Base-by-base conservation (phyloP, 2,329 filamentous ascomycete species). In the Xylaria sp. region DNA sequence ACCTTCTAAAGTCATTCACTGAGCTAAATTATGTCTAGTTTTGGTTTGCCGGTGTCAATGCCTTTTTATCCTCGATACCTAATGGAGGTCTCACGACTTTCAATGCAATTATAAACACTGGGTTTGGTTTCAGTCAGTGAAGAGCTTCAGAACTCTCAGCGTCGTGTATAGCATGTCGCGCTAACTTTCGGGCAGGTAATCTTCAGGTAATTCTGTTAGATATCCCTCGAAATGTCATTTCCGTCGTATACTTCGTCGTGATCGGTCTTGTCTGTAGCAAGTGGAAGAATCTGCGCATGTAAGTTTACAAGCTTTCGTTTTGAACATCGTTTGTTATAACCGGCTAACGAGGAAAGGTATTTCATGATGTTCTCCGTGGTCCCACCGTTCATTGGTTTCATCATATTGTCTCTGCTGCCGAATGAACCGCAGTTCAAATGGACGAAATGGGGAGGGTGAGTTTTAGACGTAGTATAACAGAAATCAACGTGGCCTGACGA, bases 291-390 rank as follows among this genome's bases (percentile, higher is more conserved):
- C 67, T 80, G 13, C 76, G 80, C 48, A 72, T 80, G 75, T 76
- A 46, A 69, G 76, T 72, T 5, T 18, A 25, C 18, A 28, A 53
- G 2, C 28, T 8, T 32, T 34, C 28, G 15, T 30, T n/a, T 30
- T 8, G 2, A 34, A 34, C 7, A 20, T 5, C 23, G 13, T 10
- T 13, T 1, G 18, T 3, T 2, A 34, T 9, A 6, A 8, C 15
- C 12, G 46, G 20, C 39, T n/a, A 53, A 41, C 10, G 10, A 36
- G 7, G 3, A n/a, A 53, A 77, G 76, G 72, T 80, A 76, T 68
- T 80, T 81, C 62, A 81, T 81, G 79, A 79, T 77, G 57, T 74
- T 76, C 18, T 79, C 78, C 0, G 73, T 77, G 1, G 61, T 81
- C 4, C 78, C 78, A 0, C 78, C 79, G 0, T 77, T 81, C 13